Percentiles rank a stretch among this genome's conserved stretches.
Conservation (phyloP, 1,284 basidiomycete genomes). For the Ustilago tritici region DNA sequence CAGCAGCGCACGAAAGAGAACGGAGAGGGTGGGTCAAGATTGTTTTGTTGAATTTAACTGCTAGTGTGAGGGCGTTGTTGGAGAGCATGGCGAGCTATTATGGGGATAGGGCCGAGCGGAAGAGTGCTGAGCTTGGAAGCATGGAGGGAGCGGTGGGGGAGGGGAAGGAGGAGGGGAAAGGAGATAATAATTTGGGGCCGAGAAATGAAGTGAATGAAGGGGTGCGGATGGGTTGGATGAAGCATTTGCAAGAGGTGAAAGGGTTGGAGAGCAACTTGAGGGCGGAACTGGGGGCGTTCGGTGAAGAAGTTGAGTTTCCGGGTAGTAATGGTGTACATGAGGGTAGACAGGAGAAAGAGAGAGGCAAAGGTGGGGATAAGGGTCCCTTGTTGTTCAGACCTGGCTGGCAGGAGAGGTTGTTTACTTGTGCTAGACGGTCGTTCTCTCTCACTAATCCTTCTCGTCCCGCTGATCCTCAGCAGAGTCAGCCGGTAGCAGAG, state of each 20-base stretch:
- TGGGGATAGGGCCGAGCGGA: constrained; percentile 14
- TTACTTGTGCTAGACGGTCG: constrained; percentile 31
- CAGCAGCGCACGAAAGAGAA: constrained; percentile 46
- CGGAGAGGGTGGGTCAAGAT: constrained; percentile 42
- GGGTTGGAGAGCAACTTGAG: constrained; percentile 21
- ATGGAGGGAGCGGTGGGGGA: neutral
- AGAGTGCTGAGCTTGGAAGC: constrained; percentile 8
- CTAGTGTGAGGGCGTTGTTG: constrained; percentile 35
- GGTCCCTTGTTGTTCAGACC: constrained; percentile 30
- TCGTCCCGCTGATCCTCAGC: neutral
- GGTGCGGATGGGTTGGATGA: constrained; percentile 10
- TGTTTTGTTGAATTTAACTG: constrained; percentile 49
- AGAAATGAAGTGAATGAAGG: constrained; percentile 12
- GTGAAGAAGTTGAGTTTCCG: constrained; percentile 16
- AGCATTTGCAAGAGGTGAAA: constrained; percentile 12
- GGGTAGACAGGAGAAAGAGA: neutral
- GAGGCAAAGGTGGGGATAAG: constrained; percentile 9
- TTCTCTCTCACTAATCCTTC: constrained; percentile 7
- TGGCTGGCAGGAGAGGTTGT: constrained; percentile 49
- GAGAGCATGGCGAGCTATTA: constrained; percentile 26
- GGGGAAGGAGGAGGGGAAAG: neutral
- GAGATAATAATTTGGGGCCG: constrained; percentile 6
- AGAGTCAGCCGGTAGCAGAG: neutral
- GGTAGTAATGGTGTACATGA: neutral
- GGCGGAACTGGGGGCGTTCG: constrained; percentile 29